Base-by-base conservation (phyloP, 179 eudicot species). In the Camellia oleifera region DNA sequence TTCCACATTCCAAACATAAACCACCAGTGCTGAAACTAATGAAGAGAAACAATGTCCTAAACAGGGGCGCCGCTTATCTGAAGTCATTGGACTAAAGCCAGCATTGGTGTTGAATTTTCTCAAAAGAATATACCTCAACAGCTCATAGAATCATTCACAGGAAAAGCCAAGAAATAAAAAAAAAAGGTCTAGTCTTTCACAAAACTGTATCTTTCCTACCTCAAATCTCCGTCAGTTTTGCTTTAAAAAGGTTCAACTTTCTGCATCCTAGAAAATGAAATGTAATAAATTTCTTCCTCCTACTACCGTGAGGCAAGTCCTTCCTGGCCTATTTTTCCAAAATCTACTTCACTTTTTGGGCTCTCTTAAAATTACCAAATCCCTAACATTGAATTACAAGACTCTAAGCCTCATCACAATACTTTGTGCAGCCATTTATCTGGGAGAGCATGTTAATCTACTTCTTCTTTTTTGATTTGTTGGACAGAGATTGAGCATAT, bases 401-500 rank as follows among this genome's bases (percentile, higher is more conserved):
- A 70, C 81, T 63, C 78, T 69, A 79, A 23, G 44, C 83, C 73
- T 81, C 81, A 58, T 80, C 82, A 72, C 60, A 82, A 63, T 69
- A 61, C 75, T 81, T 63, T 14, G 61, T 7, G 58, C 81, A 80
- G 60, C 69, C 18, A 56, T 12, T 5, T 32, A 64, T 26, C 75
- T 66, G 18, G 63, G 32, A 60, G 53, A 53, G 50, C 69, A 66
- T 62, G 23, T 77, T 57, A 71, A 45, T 88, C 82, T 80, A 94
- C 87, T 88, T 90, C 91, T 92, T 90, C 88, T 91, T 90, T 86
- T 89, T 92, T 64, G 83, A 87, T 77, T 92, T 93, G 90, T 67
- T 89, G 69, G 91, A 78, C 81, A 72, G 85, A 15, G 97, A 89
- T 62, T 90, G 93, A 62, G 91, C 77, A 85, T 86, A 92, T 40